Conservation (phyloP, 176 grass and related monocot genomes). For the Luzula sylvatica region DNA sequence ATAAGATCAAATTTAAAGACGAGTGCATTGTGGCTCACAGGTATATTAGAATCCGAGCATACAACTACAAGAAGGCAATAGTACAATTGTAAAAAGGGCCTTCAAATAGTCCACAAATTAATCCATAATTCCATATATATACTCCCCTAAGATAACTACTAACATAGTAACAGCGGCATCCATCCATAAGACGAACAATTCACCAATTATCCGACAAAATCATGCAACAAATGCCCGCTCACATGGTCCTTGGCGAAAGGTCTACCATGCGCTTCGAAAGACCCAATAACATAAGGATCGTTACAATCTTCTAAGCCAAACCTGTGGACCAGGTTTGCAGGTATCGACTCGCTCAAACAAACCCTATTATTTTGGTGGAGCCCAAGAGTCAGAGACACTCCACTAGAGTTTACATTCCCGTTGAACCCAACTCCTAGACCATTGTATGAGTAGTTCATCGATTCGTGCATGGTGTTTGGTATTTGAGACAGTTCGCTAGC, state of each 20-base stretch:
- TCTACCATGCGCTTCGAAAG: slow-evolving; percentile 52
- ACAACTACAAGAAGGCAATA: slow-evolving; percentile 30
- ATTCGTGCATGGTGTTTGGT: slow-evolving; percentile 35
- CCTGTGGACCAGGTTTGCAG: slow-evolving; percentile 51
- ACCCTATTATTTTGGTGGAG: slow-evolving; percentile 78
- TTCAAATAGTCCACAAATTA: slow-evolving; percentile 29
- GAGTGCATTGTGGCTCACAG: slow-evolving; percentile 21
- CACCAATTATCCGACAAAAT: slow-evolving; percentile 67
- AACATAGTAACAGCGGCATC: slow-evolving; percentile 26
- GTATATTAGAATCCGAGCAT: slow-evolving; percentile 30
- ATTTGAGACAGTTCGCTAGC: slow-evolving; percentile 45
- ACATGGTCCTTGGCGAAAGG: slow-evolving; percentile 80
- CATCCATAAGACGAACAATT: background rate
- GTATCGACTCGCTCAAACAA: slow-evolving; percentile 43
- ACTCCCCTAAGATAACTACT: slow-evolving; percentile 39
- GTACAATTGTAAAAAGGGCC: slow-evolving; percentile 25
- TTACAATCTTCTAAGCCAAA: slow-evolving; percentile 80
- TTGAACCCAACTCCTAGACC: slow-evolving; percentile 8
- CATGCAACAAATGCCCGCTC: slow-evolving; percentile 65
- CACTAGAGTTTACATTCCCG: slow-evolving; percentile 9
- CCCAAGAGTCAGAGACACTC: slow-evolving; percentile 81
- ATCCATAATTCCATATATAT: slow-evolving; percentile 39
- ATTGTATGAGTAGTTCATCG: slow-evolving; percentile 42
- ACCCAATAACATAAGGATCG: slow-evolving; percentile 52
- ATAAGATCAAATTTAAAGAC: too few species aligned